Conservation (phyloP, 2,329 filamentous ascomycete genomes). For the Diaporthe vexans region DNA sequence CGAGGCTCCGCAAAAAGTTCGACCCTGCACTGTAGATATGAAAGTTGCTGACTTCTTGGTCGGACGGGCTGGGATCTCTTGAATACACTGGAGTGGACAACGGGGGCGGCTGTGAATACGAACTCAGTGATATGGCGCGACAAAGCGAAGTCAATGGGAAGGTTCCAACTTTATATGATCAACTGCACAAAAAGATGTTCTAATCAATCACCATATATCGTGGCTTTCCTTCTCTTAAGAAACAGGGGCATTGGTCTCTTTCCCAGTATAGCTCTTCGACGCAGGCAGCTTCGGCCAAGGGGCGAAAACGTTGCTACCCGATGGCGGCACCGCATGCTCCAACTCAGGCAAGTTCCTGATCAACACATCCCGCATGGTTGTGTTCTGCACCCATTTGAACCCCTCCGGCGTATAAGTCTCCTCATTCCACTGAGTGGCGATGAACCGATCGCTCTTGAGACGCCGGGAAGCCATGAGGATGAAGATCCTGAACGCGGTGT, state of each 20-base stretch:
- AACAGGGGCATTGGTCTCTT: background rate
- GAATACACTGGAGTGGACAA: too few species aligned
- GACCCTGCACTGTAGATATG: too few species aligned
- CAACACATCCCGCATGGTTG: conserved; percentile 59
- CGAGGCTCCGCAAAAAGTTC: too few species aligned
- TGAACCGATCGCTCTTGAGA: conserved; percentile 61
- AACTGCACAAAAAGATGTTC: too few species aligned
- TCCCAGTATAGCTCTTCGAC: conserved; percentile 16
- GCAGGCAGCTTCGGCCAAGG: conserved; percentile 16
- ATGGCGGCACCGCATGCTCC: background rate
- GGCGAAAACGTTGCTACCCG: conserved; percentile 5
- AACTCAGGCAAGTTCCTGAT: background rate
- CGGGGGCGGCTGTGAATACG: too few species aligned
- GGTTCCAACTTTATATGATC: too few species aligned
- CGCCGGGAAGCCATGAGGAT: conserved; percentile 59
- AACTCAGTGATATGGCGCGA: too few species aligned
- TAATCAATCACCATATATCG: too few species aligned
- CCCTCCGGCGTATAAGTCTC: conserved; percentile 58
- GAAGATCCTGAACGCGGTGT: conserved; percentile 62
- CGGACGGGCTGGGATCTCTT: too few species aligned
- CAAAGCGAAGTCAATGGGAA: too few species aligned
- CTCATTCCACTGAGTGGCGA: conserved; percentile 56
- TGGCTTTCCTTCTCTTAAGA: background rate
- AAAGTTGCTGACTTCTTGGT: too few species aligned
- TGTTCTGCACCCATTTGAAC: conserved; percentile 58